Evolutionary conservation across 2,329 filamentous ascomycete species (phyloP).

Genomic region (Ophiocordyceps unilateralis): DNA sequence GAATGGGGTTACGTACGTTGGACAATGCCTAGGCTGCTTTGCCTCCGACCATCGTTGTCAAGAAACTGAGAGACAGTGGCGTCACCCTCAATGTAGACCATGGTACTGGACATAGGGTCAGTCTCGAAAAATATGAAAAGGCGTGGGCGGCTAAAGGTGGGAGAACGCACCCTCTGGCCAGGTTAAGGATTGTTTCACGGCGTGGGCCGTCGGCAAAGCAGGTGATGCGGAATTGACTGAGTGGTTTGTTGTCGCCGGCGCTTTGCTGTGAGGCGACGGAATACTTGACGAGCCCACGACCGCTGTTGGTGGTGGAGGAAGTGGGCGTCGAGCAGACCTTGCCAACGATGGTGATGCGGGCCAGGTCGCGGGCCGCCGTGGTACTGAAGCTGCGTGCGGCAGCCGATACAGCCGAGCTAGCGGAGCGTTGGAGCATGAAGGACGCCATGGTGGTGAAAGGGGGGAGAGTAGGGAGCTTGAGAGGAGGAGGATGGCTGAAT

Average conservation of each 20-base stretch:
- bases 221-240: conserved; percentile 72
- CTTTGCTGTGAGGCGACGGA: conserved; percentile 50
- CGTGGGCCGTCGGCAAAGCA: conserved; percentile 55
- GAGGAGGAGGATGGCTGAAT: too few relatives aligned
- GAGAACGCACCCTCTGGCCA: conserved; percentile 68
- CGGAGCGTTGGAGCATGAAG: conserved; percentile 27
- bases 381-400: conserved; percentile 59
- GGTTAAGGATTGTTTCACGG: conserved; percentile 52
- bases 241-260: conserved; percentile 57
- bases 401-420: conserved; percentile 27
- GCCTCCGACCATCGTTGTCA: conserved; percentile 52
- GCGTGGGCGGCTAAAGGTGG: too few relatives aligned
- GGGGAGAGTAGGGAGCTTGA: not conserved
- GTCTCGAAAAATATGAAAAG: not conserved
- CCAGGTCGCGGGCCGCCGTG: conserved; percentile 45
- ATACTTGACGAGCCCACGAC: conserved; percentile 62
- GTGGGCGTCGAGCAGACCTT: conserved; percentile 63
- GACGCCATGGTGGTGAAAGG: conserved; percentile 17
- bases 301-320: conserved; percentile 44
- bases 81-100: conserved; percentile 74
- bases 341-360: conserved; percentile 75
- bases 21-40: conserved; percentile 47
- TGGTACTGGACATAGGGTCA: conserved; percentile 34
- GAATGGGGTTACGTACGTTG: conserved; percentile 50
- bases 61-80: conserved; percentile 50